Percentiles rank a stretch among this genome's conserved stretches.
Conservation (phyloP, 305 asterid species). For the Fraxinus paxiana region DNA sequence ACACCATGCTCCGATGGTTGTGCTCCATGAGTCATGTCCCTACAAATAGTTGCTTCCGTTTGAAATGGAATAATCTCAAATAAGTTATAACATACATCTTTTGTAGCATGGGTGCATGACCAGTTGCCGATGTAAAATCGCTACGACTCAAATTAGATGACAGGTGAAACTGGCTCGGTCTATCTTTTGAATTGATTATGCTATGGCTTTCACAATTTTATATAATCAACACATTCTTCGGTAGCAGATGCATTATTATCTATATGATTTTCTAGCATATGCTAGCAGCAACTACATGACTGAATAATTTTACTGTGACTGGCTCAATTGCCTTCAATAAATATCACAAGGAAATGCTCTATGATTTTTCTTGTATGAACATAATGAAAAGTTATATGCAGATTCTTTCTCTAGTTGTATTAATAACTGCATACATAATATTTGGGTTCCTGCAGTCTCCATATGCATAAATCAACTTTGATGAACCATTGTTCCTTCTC, state of each 20-base stretch:
- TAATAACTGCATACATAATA: not conserved
- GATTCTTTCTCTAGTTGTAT: not conserved
- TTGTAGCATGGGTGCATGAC: not conserved
- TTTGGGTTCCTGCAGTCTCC: not conserved
- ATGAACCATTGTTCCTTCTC: constrained; percentile 10
- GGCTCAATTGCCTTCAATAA: not conserved
- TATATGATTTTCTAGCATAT: not conserved
- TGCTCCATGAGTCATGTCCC: not conserved
- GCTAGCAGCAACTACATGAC: not conserved
- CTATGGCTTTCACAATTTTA: not conserved
- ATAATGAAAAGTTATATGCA: not conserved
- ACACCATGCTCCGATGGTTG: not conserved
- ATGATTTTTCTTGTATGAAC: not conserved
- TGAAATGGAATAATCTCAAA: not conserved
- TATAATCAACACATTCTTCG: not conserved
- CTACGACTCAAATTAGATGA: not conserved
- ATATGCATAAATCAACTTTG: not conserved
- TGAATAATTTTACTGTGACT: not conserved
- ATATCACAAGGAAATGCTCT: not conserved
- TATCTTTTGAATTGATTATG: not conserved
- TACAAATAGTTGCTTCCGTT: not conserved
- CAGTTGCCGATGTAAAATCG: not conserved
- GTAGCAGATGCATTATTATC: not conserved
- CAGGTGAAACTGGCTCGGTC: not conserved
- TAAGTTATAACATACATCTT: not conserved